Evolutionary conservation across 768 basidiomycete species (phyloP), one percentile per base, ranked within the genome.

Genomic region (Tricholoma sp.): DNA sequence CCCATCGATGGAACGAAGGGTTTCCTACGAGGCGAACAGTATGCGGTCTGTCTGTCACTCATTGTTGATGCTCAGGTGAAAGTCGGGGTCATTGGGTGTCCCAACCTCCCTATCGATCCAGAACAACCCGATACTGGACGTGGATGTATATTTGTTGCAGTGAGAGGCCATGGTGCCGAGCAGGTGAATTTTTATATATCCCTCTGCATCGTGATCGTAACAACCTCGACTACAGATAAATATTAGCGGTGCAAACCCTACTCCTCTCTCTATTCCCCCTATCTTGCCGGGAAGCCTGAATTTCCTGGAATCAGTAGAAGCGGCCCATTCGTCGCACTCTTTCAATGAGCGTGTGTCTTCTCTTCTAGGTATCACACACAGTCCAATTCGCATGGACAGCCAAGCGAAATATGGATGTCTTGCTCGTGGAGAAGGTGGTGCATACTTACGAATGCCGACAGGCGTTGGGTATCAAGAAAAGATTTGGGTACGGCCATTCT

Each of bases 1-100:
- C 89, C 91, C 52, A 93, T 97, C 57, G 94, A 96, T 70, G 94
- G 94, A 6, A 97, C 94, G 8, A 93, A 92, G 67, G 94, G 94
- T 1, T 95, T 97, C 77, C 77, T 96, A 19, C 83, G 94, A 4
- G 92, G 92, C 3, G 92, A 88, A 57, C 94, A 97, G 70, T 97
- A 93, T 67, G 94, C 94, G 4, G 91, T 97, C 18, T 96, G 94
- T 69, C 73, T 97, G 9, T 88, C 93, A 0, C 76, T 97, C 55
- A 84, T 96, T 65, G 78, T 91, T 43, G 84, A 94, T 61, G 80
- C 88, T 0, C 69, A 84, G 52, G 90, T 93, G 34, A 78, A 91
- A 66, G 76, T 97, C 2, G 94, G 91, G 5, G 84, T 94, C 16
- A 87, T 94, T 62, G 94, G 93, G 6, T 97, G 95, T 70, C 96